phyloP scores from a whole-genome alignment of 1,139 yeast species.

The Nadsonia commutata region DNA sequence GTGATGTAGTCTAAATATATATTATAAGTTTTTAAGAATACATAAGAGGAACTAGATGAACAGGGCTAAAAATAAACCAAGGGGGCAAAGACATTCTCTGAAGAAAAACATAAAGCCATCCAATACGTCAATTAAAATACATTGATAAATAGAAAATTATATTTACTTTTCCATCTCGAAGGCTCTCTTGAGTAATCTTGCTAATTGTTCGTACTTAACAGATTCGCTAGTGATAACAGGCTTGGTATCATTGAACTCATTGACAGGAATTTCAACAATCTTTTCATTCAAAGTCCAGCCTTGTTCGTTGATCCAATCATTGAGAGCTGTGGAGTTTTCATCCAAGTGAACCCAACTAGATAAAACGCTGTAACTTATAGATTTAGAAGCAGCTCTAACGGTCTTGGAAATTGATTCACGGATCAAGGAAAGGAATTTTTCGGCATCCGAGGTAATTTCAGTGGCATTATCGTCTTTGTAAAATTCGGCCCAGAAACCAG shows the following conservation, averaged over 20 bases:
- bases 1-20: too few species aligned
- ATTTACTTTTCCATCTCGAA: conserved; percentile 13
- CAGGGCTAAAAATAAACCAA: too few species aligned
- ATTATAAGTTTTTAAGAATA: too few species aligned
- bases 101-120: too few species aligned
- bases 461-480: conserved; percentile 22
- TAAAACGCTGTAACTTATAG: conserved; percentile 18
- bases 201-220: conserved; percentile 22
- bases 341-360: conserved; percentile 21
- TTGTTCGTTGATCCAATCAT: conserved; percentile 21
- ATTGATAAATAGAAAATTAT: background rate
- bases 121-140: background rate
- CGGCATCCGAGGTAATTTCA: conserved; percentile 23
- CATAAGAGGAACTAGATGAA: too few species aligned
- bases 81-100: too few species aligned
- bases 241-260: conserved; percentile 22
- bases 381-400: conserved; percentile 19
- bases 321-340: conserved; percentile 15
- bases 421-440: conserved; percentile 22
- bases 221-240: conserved; percentile 21
- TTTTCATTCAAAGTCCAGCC: conserved; percentile 21
- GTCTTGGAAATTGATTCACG: conserved; percentile 22
- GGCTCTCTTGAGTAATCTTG: conserved; percentile 21
- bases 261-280: conserved; percentile 17
- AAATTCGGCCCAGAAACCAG: conserved; percentile 25